Conservation (phyloP, 2,329 filamentous ascomycete genomes). For the Chaetomiaceae sp. region DNA sequence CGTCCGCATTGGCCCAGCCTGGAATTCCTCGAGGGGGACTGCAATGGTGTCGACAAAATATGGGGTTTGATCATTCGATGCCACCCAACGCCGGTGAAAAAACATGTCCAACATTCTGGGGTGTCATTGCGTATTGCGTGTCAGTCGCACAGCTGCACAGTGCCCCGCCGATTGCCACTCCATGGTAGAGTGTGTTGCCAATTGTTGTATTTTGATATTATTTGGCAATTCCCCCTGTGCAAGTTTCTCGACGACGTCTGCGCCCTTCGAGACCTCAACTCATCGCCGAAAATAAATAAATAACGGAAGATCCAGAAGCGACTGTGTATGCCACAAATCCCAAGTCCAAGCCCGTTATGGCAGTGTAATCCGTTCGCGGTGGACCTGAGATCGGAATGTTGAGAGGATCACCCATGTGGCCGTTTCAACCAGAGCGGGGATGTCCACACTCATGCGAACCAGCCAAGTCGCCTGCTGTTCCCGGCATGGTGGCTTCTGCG, state of each 20-base stretch:
- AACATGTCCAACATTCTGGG: no score
- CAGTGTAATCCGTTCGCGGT: not conserved
- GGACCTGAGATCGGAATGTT: not conserved
- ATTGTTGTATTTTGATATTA: no score
- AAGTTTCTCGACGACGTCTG: not conserved
- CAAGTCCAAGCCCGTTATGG: not conserved
- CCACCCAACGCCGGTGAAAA: no score
- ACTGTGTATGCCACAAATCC: no score
- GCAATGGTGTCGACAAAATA: no score
- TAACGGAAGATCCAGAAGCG: not conserved
- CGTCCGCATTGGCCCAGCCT: not conserved
- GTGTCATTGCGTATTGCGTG: no score
- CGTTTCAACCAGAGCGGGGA: conserved; percentile 11
- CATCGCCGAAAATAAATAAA: not conserved
- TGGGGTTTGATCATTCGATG: no score
- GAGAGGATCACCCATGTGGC: not conserved
- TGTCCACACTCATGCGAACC: not conserved
- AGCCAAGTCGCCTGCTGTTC: conserved; percentile 20
- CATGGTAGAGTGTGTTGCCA: no score
- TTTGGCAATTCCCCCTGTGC: no score
- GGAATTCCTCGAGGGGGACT: no score
- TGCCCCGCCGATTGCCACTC: no score
- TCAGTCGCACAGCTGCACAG: no score
- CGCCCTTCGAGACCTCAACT: not conserved
- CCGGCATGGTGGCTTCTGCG: conserved; percentile 18